Percentiles rank a stretch among this genome's conserved stretches.
These are phyloP conservation scores for Apocynum venetum DNA, from an alignment of 257 asterid species.

Conservation along the genomic window DNA sequence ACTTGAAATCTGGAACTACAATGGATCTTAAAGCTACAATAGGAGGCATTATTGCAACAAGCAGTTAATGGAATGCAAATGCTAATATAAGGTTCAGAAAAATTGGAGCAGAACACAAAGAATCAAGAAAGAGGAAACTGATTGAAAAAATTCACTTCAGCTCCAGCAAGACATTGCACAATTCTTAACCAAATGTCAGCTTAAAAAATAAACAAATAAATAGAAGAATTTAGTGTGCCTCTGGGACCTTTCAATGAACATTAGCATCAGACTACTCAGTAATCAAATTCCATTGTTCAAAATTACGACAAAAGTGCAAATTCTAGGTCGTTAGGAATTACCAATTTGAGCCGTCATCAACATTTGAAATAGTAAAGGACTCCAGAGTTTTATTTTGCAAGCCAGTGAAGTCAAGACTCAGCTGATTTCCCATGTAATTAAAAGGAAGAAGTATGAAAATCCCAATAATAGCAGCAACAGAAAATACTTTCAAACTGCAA, in stretches of 20 bases:
- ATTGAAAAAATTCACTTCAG: background rate
- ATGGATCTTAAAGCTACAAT: background rate
- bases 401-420: slow-evolving; percentile 64
- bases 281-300: background rate
- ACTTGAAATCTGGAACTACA: background rate
- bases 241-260: background rate
- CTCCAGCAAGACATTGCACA: background rate
- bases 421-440: slow-evolving; percentile 90
- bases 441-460: slow-evolving; percentile 80
- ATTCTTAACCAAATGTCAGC: background rate
- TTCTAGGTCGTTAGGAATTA: slow-evolving; percentile 18
- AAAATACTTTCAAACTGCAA: slow-evolving; percentile 77
- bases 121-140: background rate
- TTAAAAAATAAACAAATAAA: background rate
- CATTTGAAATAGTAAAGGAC: slow-evolving; percentile 87
- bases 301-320: background rate
- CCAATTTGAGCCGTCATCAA: slow-evolving; percentile 91
- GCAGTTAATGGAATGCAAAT: background rate
- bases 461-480: slow-evolving; percentile 72
- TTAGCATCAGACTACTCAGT: background rate
- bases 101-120: background rate
- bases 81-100: too few species aligned
- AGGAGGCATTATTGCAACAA: background rate
- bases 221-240: background rate
- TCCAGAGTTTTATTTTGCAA: slow-evolving; percentile 79